Evolutionary conservation across 2,329 filamentous ascomycete species (phyloP), one percentile per base, ranked within the genome.

Genomic region (Grosmannia clavigera): DNA sequence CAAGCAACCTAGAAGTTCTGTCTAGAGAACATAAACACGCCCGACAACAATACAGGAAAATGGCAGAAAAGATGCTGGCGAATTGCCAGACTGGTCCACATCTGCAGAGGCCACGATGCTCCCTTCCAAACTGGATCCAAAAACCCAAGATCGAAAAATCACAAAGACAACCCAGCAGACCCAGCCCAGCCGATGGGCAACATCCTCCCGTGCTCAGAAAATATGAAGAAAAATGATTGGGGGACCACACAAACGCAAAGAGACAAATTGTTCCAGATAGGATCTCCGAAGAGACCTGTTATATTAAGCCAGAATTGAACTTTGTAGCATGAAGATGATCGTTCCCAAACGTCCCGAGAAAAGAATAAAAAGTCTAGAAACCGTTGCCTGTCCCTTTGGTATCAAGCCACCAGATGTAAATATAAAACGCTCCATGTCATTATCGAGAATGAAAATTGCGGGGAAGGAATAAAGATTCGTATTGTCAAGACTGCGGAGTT

Each of bases 21-120:
- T 68, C 67, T 65, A 66, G 67, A 71, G 65, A 67, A 70, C 70
- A 73, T 73, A 73, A 74, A 74, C 70, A 68, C 70, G 67, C 60
- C 71, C 68, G 62, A 62, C 70, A 55, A 64, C 46, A 51, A 55
- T 4, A 46, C 12, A 55, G 16, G 27, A 59, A 48, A 38, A 1
- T 38, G 35, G 35, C 46, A 10, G n/a, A 4, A 48, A 22, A 25
- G n/a, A 48, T n/a, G 19, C 16, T 9, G 19, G 3, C 5, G 11
- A 7, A 10, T 48, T 48, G 46, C 11, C 46, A 25, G n/a, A 48
- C 6, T 48, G 46, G 10, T 10, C n/a, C 46, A 2, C 3, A 38
- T 10, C 12, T 14, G 10, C 12, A 3, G 35, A 38, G 10, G 35
- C 12, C 35, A 38, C 35, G 35, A 11, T 38, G 35, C 12, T n/a